These are phyloP conservation scores for Scortechinia acanthostroma DNA, from an alignment of 2,329 filamentous ascomycete species.

Conservation along the genomic window DNA sequence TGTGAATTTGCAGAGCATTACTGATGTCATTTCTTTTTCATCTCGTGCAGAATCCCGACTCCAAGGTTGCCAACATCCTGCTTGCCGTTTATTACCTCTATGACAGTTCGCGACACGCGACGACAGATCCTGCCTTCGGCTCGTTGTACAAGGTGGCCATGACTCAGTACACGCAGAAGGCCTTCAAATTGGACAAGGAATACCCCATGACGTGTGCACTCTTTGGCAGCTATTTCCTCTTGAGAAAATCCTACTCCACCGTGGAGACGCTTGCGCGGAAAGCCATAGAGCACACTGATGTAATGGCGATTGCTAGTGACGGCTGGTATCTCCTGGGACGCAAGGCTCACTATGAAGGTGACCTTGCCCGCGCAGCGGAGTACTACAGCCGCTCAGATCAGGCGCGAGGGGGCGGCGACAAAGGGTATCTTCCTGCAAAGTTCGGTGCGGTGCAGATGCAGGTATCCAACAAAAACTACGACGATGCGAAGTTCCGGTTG, in stretches of 20 bases:
- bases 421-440: slow-evolving; percentile 65
- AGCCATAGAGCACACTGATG: slow-evolving; percentile 67
- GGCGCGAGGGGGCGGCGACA: slow-evolving; percentile 61
- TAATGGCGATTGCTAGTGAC: slow-evolving; percentile 68
- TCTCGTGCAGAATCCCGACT: slow-evolving; percentile 43
- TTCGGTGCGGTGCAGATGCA: slow-evolving; percentile 66
- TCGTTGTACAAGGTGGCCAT: slow-evolving; percentile 63
- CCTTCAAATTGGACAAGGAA: slow-evolving; percentile 65
- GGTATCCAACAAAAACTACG: slow-evolving; percentile 53
- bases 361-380: slow-evolving; percentile 50
- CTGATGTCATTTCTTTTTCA: too few species aligned
- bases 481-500: slow-evolving; percentile 64
- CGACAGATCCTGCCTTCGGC: slow-evolving; percentile 56
- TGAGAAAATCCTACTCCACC: slow-evolving; percentile 52
- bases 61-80: slow-evolving; percentile 64
- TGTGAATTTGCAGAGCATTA: not conserved
- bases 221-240: slow-evolving; percentile 63
- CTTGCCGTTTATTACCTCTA: slow-evolving; percentile 64
- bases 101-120: slow-evolving; percentile 53
- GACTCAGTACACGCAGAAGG: slow-evolving; percentile 62
- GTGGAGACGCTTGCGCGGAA: slow-evolving; percentile 62
- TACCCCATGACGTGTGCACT: slow-evolving; percentile 63
- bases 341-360: slow-evolving; percentile 60
- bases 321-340: slow-evolving; percentile 68
- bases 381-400: slow-evolving; percentile 64